Conservation (phyloP, 495 filamentous ascomycete genomes). For the Aspergillus steynii region DNA sequence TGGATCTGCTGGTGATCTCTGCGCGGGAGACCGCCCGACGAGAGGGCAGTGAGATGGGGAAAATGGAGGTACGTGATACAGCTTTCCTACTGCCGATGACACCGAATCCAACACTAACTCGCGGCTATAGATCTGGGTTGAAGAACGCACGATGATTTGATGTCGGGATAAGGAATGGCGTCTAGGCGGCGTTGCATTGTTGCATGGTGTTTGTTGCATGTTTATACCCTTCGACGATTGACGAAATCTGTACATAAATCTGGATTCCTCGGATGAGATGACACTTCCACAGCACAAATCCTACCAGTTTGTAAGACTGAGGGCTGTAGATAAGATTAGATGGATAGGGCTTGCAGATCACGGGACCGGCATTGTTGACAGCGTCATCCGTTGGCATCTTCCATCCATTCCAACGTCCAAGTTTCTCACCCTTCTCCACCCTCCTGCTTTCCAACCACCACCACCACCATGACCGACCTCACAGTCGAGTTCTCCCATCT, state of each 20-base stretch:
- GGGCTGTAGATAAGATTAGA: constrained; percentile 1
- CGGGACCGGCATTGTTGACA: constrained; percentile 15
- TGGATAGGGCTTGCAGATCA: constrained; percentile 21
- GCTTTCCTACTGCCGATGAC: background rate
- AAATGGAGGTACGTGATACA: constrained; percentile 80
- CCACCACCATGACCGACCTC: constrained; percentile 62
- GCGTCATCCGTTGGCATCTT: background rate
- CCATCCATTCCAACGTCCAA: background rate
- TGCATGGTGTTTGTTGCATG: background rate
- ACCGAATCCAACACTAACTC: constrained; percentile 10
- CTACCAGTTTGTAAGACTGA: too few species aligned
- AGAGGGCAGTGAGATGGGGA: constrained; percentile 81
- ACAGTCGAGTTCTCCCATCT: constrained; percentile 64
- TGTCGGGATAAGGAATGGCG: constrained; percentile 1
- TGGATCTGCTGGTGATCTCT: constrained; percentile 76
- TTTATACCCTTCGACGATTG: constrained; percentile 19
- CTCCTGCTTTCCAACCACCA: background rate
- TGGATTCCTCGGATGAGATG: background rate
- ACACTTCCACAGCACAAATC: background rate
- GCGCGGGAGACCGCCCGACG: constrained; percentile 68
- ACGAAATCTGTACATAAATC: constrained; percentile 7
- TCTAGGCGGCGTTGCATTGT: background rate
- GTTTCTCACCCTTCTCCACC: constrained; percentile 14
- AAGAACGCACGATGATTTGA: constrained; percentile 49
- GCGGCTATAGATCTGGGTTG: constrained; percentile 61